phyloP scores from a whole-genome alignment of 495 filamentous ascomycete genomes.

The Aspergillus ostianus region DNA sequence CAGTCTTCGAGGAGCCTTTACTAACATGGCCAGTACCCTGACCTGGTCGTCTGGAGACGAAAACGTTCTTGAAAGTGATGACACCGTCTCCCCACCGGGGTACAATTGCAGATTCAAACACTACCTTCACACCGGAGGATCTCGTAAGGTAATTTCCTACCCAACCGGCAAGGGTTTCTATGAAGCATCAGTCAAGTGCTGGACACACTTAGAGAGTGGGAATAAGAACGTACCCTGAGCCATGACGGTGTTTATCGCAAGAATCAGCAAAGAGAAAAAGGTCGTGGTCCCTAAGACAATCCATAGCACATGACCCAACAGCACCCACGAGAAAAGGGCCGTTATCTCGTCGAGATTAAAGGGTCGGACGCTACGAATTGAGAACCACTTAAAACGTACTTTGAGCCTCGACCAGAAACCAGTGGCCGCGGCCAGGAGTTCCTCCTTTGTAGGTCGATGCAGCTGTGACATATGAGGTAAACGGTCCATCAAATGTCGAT shows the following conservation, averaged over 20 bases:
- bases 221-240: constrained; percentile 67
- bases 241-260: constrained; percentile 92
- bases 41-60: constrained; percentile 87
- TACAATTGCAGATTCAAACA: constrained; percentile 97
- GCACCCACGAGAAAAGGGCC: constrained; percentile 91
- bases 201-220: background rate
- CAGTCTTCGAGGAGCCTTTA: constrained; percentile 85
- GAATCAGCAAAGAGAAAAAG: constrained; percentile 88
- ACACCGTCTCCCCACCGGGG: constrained; percentile 92
- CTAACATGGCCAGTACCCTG: constrained; percentile 74
- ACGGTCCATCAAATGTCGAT: constrained; percentile 58
- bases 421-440: constrained; percentile 85
- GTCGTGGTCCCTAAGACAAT: constrained; percentile 93
- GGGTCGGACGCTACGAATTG: constrained; percentile 89
- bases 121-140: constrained; percentile 90
- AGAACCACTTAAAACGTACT: constrained; percentile 96
- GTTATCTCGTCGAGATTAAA: constrained; percentile 95
- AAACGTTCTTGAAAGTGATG: constrained; percentile 95
- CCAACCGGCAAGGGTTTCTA: constrained; percentile 90
- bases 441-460: constrained; percentile 89
- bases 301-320: constrained; percentile 93
- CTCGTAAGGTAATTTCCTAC: constrained; percentile 94
- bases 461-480: constrained; percentile 66
- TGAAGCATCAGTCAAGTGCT: constrained; percentile 17
- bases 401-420: constrained; percentile 90